Base-by-base conservation (phyloP, 352 stramenopile genomes). In the Phytophthora pinifolia region DNA sequence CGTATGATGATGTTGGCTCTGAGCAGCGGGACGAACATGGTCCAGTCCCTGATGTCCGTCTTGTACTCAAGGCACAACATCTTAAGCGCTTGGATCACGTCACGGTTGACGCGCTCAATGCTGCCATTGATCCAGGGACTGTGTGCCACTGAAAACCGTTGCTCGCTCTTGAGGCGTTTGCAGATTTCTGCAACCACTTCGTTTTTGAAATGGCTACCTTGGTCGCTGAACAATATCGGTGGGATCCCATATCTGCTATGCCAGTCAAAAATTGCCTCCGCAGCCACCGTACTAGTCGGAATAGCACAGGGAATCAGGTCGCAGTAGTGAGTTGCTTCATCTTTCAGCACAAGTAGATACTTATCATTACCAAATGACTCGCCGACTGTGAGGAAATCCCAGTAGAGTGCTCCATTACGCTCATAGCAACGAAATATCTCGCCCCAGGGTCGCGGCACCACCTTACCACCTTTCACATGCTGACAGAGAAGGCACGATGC, bases 1-100 rank as follows among this genome's bases (percentile, higher is more conserved):
- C 32, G 51, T 66, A n/a, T 78, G 69, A 20, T 78, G 8, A 70
- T 14, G 25, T 44, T 72, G 9, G 51, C 46, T 48, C 72, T 53
- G 0, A 70, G 10, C 4, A 72, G 10, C 2, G 54, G 62, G 2
- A 70, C 32, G 6, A 75, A 37, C 25, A 49, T 62, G 18, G 31
- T 42, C 43, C 51, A 72, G 10, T 66, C 41, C 6, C 45, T 31
- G 1, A 44, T 62, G n/a, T 67, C 15, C 1, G 67, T 10, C 18
- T 60, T 36, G 12, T 55, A 64, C 32, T 73, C 63, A 0, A 65
- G 20, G 4, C 43, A 46, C 12, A 72, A 15, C 1, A 27, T 49
- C 15, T 62, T 18, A 2, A 71, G 4, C 6, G 70, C 70, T 46
- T 73, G 53, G 1, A 75, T 32, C 7, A 68, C 46, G 29, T 79